Evolutionary conservation across 352 stramenopile species (phyloP).

Genomic region (Saprolegnia parasitica): DNA sequence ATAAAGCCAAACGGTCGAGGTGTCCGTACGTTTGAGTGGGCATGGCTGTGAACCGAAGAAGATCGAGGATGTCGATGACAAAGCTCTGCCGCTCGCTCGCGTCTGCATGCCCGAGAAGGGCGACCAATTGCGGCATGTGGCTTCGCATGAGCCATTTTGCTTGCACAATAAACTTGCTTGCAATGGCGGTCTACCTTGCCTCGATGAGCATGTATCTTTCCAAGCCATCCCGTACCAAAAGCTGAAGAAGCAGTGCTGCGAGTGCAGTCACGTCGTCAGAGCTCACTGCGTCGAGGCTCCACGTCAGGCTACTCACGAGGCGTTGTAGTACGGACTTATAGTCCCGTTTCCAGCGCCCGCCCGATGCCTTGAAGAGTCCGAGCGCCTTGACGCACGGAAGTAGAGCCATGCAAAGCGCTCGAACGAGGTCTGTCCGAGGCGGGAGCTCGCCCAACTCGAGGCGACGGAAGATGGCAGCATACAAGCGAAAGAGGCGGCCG

Average conservation of each 20-base stretch:
- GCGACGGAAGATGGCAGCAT: too few species aligned
- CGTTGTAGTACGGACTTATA: background rate
- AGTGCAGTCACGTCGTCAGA: background rate
- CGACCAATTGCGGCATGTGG: background rate
- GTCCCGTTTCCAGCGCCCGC: background rate
- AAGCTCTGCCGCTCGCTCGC: background rate
- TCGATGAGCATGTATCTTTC: background rate
- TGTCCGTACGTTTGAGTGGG: background rate
- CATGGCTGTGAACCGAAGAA: constrained; percentile 1
- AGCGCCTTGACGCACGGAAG: background rate
- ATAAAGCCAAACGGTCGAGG: too few species aligned
- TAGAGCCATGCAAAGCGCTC: background rate
- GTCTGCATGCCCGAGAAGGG: background rate
- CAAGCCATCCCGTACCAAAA: background rate
- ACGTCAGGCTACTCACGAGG: background rate
- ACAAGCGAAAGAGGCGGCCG: too few species aligned
- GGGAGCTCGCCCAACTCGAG: background rate
- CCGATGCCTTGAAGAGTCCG: background rate
- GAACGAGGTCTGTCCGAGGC: background rate
- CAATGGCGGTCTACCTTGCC: background rate
- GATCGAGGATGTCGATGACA: background rate
- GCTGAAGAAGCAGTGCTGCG: background rate
- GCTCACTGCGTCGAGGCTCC: background rate
- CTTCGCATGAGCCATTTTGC: background rate
- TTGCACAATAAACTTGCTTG: constrained; percentile 2